Percentiles rank a stretch among this genome's conserved stretches.
These are phyloP conservation scores for Kernera saxatilis DNA, from an alignment of 345 rosid species.

Conservation along the genomic window DNA sequence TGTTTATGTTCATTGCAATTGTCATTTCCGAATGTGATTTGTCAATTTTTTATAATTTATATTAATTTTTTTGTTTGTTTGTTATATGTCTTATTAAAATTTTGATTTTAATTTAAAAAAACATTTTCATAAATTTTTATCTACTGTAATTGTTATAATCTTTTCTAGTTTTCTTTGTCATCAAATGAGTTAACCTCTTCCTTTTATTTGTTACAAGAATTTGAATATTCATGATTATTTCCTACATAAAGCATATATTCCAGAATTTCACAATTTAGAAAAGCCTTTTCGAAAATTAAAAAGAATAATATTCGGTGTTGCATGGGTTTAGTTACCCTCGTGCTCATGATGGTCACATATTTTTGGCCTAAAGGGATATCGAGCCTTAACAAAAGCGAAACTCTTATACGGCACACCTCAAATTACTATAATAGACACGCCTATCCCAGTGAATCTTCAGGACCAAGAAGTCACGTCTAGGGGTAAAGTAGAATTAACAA, in stretches of 20 bases:
- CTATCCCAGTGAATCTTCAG: not conserved
- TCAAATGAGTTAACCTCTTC: not conserved
- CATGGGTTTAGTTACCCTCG: conserved; percentile 14
- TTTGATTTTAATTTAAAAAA: no score
- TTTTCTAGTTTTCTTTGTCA: not conserved
- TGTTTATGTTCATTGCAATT: not conserved
- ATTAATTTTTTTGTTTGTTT: no score
- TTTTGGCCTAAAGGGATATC: not conserved
- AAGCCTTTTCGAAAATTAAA: not conserved
- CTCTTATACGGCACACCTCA: not conserved
- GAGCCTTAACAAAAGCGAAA: not conserved
- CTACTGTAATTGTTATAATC: no score
- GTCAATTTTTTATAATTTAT: no score
- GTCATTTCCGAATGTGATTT: no score
- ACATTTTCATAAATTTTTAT: no score
- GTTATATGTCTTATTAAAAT: no score
- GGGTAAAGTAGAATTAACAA: not conserved
- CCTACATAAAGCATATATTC: not conserved
- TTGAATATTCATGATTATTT: not conserved
- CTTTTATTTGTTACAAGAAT: not conserved
- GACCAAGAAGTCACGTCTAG: not conserved
- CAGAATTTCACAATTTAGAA: not conserved
- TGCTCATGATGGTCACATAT: not conserved
- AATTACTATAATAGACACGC: not conserved
- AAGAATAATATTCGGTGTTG: conserved; percentile 4